Evolutionary conservation across 371 early-diverging fungal species (phyloP).

Genomic region (Parasitella parasitica): DNA sequence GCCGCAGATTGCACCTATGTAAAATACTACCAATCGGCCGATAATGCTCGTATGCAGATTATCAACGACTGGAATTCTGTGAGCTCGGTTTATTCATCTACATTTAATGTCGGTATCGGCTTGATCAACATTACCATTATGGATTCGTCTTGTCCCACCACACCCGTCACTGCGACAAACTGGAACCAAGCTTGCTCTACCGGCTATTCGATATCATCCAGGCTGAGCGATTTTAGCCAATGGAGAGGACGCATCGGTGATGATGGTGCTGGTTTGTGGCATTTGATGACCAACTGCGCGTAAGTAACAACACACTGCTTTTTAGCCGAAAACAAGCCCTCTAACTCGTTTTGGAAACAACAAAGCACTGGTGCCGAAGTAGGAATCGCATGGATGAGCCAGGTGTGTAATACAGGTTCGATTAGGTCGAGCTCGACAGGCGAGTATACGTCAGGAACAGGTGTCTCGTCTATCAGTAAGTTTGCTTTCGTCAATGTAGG

Average conservation of each 20-base stretch:
- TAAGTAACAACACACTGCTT: conserved; percentile 24
- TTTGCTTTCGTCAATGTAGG: background rate
- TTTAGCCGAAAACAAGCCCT: too few relatives aligned
- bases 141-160: conserved; percentile 58
- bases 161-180: conserved; percentile 25
- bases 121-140: conserved; percentile 81
- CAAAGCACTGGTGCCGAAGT: conserved; percentile 80
- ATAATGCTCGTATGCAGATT: conserved; percentile 69
- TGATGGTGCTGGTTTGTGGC: conserved; percentile 93
- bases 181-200: conserved; percentile 86
- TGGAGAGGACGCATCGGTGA: conserved; percentile 77
- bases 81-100: conserved; percentile 78
- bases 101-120: conserved; percentile 90
- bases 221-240: conserved; percentile 84
- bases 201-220: conserved; percentile 68
- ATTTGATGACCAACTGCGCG: conserved; percentile 89
- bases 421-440: background rate
- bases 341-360: too few relatives aligned
- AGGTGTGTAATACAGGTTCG: conserved; percentile 65
- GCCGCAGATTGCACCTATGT: conserved; percentile 86
- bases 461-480: conserved; percentile 78
- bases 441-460: conserved; percentile 79
- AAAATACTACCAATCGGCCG: conserved; percentile 52
- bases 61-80: conserved; percentile 78
- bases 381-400: conserved; percentile 92